Evolutionary conservation across 768 basidiomycete genomes (phyloP), one percentile per base, ranked within the genome.

Genomic region (Boletus sp.): DNA sequence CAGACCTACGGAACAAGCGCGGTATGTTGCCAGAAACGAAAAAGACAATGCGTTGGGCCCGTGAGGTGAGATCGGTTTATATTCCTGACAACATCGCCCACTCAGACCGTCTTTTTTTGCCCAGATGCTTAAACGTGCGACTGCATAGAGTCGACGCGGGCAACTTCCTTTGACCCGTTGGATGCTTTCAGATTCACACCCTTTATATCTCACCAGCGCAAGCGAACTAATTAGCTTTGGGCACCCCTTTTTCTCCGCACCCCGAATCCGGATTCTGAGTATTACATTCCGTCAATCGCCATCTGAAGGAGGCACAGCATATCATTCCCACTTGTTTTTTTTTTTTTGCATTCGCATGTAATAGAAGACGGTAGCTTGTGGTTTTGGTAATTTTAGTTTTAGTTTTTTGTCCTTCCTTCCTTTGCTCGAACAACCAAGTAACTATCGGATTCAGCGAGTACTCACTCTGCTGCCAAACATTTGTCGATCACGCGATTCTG

Each of bases 21-120:
- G 84, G 90, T 23, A 83, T 87, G 76, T 80, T 83, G 7, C 71
- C 77, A 39, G 91, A 94, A 61, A 88, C 87, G 35, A 93, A 88
- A 82, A 89, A 85, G 79, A 92, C 90, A 4, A 77, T 93, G 75
- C 88, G 90, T 57, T 97, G 94, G 93, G 93, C 94, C 19, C 83
- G 90, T 50, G 93, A 97, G 83, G 93, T 94, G 60, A 50, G 83
- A 69, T 32, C 5, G 7, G 9, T 34, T 35, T 7, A 32, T 23
- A 7, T 33, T 7, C 10, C n/a, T 37, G 1, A 7, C 38, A 11
- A 27, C 2, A 5, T 7, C 10, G 14, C 7, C 3, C 7, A 27
- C 38, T 56, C 40, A 50, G 10, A 35, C 27, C 11, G 13, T 35
- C 39, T 56, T 49, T 14, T 39, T 33, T 19, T 33, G 37, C 21